Conservation (phyloP, 2,329 filamentous ascomycete species). For the Epichloe baconii region DNA sequence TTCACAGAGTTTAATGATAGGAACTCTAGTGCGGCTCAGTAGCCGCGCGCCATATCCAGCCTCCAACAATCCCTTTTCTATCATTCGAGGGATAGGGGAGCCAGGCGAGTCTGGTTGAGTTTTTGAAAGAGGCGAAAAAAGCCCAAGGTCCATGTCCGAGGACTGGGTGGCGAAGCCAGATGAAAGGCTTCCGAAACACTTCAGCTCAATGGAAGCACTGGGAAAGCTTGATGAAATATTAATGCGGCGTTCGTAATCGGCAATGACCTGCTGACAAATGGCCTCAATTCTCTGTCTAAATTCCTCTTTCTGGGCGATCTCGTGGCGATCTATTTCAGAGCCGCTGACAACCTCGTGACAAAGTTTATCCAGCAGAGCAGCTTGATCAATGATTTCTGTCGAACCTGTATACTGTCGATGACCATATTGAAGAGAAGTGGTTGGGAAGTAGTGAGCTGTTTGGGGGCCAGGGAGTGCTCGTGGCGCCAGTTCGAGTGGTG, state of each 20-base stretch:
- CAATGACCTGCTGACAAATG: constrained; percentile 48
- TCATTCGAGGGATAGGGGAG: constrained; percentile 55
- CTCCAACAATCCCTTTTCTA: constrained; percentile 64
- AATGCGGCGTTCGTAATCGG: constrained; percentile 32
- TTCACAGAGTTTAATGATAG: constrained; percentile 79
- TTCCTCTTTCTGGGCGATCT: constrained; percentile 56
- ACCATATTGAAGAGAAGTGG: constrained; percentile 17
- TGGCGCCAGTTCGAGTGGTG: background rate
- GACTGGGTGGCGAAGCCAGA: constrained; percentile 77
- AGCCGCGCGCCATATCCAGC: constrained; percentile 63
- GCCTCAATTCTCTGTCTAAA: constrained; percentile 54
- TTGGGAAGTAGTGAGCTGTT: background rate
- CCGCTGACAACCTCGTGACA: constrained; percentile 32
- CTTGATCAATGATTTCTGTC: constrained; percentile 37
- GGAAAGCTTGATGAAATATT: constrained; percentile 33
- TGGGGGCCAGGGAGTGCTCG: background rate
- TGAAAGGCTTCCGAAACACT: constrained; percentile 69
- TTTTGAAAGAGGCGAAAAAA: constrained; percentile 51
- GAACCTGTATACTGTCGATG: constrained; percentile 19
- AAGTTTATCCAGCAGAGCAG: constrained; percentile 34
- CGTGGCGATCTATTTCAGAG: constrained; percentile 48
- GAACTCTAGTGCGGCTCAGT: constrained; percentile 65
- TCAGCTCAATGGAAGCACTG: constrained; percentile 47
- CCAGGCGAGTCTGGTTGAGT: constrained; percentile 39
- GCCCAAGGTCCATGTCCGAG: constrained; percentile 83